Evolutionary conservation across 768 basidiomycete species (phyloP), one percentile per base, ranked within the genome.

Genomic region (Clitopilus passeckerianus): DNA sequence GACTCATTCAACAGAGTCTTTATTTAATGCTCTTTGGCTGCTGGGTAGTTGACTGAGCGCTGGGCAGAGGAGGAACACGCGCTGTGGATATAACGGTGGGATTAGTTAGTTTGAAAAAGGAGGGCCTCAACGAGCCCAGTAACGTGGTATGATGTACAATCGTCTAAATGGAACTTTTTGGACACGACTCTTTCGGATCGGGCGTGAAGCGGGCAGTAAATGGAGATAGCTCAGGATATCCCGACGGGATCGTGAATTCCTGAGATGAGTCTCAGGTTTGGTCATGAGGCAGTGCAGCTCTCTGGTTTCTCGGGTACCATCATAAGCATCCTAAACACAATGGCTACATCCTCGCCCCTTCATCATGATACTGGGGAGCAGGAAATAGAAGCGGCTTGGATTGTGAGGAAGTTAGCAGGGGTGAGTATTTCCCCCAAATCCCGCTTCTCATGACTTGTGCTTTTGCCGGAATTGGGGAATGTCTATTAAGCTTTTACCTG

Each of bases 361-460:
- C 65, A 64, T 35, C 63, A 67, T 33, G 59, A 71, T 62, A 54
- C 72, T 71, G 63, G 66, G 46, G 86, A 87, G 69, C 74, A 75
- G 55, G 83, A 87, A 69, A 83, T 82, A 58, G 65, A 76, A 6
- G 82, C 82, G 15, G 82, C 84, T 61, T 87, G 85, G 85, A 81
- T 86, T 58, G 74, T 87, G 35, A 72, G 86, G 57, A 86, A 86
- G 70, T 77, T 88, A 4, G 83, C 83, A 20, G 86, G 84, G 61
- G 85, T 86, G 69, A 66, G 81, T 77, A n/a, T 22, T 46, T 23
- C 27, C 7, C 34, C n/a, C 15, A 14, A n/a, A n/a, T n/a, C n/a
- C n/a, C n/a, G n/a, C n/a, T 14, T 41, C n/a, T 41, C 37, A 15
- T 41, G 5, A 18, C n/a, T 41, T 30, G 27, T 30, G 4, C 27